Conservation (phyloP, 345 rosid genomes). For the Luvunga scandens region DNA sequence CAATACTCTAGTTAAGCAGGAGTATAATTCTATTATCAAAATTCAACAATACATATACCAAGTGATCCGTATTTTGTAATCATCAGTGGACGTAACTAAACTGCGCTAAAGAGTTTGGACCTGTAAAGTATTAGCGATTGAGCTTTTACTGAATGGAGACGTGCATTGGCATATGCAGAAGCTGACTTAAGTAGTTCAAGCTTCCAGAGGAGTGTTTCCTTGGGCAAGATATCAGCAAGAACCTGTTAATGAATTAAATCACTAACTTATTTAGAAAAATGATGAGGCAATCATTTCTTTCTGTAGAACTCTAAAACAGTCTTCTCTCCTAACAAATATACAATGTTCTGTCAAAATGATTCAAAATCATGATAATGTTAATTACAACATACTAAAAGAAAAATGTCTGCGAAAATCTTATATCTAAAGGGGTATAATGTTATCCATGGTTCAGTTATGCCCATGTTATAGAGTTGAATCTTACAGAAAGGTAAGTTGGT, state of each 20-base stretch:
- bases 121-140: conserved; percentile 62
- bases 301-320: neutral
- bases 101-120: conserved; percentile 22
- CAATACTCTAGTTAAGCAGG: too few species aligned
- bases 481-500: conserved; percentile 9
- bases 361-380: too few species aligned
- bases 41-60: neutral
- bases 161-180: conserved; percentile 52
- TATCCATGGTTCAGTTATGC: too few species aligned
- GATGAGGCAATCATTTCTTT: neutral
- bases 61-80: neutral
- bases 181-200: conserved; percentile 47
- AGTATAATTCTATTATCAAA: neutral
- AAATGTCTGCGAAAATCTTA: too few species aligned
- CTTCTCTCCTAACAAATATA: too few species aligned
- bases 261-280: neutral
- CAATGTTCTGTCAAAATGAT: neutral
- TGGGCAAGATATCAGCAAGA: conserved; percentile 31
- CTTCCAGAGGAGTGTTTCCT: conserved; percentile 38
- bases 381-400: too few species aligned
- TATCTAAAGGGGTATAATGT: too few species aligned
- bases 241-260: conserved; percentile 16
- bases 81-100: neutral
- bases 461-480: neutral
- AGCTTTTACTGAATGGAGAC: conserved; percentile 53